A percentile compares a stretch with the other conserved stretches of the same genome.
These are phyloP conservation scores for Candida chilensis DNA, from an alignment of 805 yeast species.

Conservation along the genomic window DNA sequence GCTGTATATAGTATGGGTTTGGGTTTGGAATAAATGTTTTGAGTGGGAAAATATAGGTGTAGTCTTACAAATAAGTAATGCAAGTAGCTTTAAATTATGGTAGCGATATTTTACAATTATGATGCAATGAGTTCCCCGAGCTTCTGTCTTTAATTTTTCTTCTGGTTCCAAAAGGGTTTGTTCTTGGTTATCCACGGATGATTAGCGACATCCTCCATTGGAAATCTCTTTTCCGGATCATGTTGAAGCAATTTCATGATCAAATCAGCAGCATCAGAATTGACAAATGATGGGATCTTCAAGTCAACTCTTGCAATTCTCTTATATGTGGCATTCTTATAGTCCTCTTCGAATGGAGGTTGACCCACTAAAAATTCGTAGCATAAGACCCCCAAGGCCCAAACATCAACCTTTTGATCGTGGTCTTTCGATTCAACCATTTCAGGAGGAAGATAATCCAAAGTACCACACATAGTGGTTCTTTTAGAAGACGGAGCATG, in stretches of 20 bases:
- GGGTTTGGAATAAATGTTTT: too few relatives aligned
- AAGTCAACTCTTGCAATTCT: conserved; percentile 75
- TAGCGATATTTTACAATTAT: too few relatives aligned
- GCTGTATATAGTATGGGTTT: too few relatives aligned
- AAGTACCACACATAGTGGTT: conserved; percentile 87
- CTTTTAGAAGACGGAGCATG: conserved; percentile 49
- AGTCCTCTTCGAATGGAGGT: conserved; percentile 87
- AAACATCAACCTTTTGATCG: conserved; percentile 71
- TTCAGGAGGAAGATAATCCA: conserved; percentile 93
- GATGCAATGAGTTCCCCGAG: too few relatives aligned
- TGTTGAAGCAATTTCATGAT: conserved; percentile 55
- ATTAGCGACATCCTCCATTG: conserved; percentile 46
- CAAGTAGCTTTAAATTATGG: too few relatives aligned
- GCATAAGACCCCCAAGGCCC: conserved; percentile 87
- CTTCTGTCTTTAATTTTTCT: too few relatives aligned
- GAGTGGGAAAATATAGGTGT: too few relatives aligned
- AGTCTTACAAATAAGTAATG: too few relatives aligned
- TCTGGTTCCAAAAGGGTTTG: conserved; percentile 45
- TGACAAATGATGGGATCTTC: conserved; percentile 60
- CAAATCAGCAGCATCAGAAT: conserved; percentile 69
- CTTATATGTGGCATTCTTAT: conserved; percentile 69
- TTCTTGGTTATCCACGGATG: conserved; percentile 85
- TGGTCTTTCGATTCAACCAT: conserved; percentile 81
- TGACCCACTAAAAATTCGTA: conserved; percentile 82
- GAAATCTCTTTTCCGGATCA: conserved; percentile 59